phyloP scores from a whole-genome alignment of 768 basidiomycete species.

The Macrolepiota dolichaula region DNA sequence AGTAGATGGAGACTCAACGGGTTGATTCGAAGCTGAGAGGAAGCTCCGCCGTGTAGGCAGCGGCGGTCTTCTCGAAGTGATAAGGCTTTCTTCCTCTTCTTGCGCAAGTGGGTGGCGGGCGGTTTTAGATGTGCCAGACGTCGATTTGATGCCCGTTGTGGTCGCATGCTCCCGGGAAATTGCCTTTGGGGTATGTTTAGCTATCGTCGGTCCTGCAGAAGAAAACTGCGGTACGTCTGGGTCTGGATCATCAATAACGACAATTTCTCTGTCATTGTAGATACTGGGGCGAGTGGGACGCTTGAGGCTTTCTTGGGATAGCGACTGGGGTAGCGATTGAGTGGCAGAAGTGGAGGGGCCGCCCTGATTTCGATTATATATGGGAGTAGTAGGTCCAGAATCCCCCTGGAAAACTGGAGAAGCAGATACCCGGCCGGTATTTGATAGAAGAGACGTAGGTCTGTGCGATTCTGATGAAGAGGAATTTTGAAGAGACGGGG shows the following conservation, averaged over 20 bases:
- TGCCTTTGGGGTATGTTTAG: neutral
- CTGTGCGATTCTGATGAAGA: neutral
- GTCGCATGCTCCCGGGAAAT: neutral
- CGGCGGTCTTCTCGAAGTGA: neutral
- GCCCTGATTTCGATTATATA: neutral
- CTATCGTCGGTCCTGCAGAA: neutral
- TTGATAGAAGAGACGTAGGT: neutral
- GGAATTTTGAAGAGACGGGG: neutral
- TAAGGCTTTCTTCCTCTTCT: conserved; percentile 5
- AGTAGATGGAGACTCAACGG: neutral
- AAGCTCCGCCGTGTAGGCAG: neutral
- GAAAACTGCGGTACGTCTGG: neutral
- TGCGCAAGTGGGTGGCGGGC: neutral
- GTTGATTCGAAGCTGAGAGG: neutral
- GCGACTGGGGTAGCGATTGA: neutral
- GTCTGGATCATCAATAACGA: conserved; percentile 2
- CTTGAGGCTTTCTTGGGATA: neutral
- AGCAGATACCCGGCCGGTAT: neutral
- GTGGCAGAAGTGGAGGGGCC: neutral
- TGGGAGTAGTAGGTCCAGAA: neutral
- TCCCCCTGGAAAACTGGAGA: neutral
- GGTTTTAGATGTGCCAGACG: neutral
- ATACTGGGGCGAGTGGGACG: neutral
- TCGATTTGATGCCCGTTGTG: neutral
- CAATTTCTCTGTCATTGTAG: neutral